Evolutionary conservation across 257 asterid genomes (phyloP), one percentile per base, ranked within the genome.

Genomic region (Capsicum baccatum): DNA sequence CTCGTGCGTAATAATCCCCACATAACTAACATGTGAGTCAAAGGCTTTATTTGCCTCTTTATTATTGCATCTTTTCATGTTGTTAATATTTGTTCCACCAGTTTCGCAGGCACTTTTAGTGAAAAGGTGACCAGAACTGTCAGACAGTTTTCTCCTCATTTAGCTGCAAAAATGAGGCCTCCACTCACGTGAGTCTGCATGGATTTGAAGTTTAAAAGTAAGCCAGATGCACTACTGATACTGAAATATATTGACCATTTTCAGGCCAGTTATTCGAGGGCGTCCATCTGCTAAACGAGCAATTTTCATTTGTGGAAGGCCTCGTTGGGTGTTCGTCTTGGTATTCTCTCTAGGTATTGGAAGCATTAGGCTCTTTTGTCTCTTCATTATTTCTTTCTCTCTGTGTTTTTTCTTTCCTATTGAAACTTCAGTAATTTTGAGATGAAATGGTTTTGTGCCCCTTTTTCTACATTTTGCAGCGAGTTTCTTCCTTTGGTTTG

Each of bases 161-260:
- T 94, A 78, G 99, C 99, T 85, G 98, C 99, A 88, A 96, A 96
- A 91, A 93, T 96, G 98, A 94, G 99, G 88, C 99, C 99, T 64
- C 91, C 93, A 73, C 98, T 91, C 35, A 94, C 97, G 99, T 94
- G 84, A 89, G 98, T 88, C 58, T 60, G 37, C 66, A 26, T 54
- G 2, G 39, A 67, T 83, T 35, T 82, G 82, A 47, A 56, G 50
- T 44, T 81, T 57, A 63, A 78, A 33, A 55, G 66, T 56, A 44
- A 86, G 79, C 62, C 35, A 74, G 73, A 47, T 70, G 86, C 79
- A 80, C 68, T 54, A 83, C 71, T 86, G 66, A 78, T 78, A 1
- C 66, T 78, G 84, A 79, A 80, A 47, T 71, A 81, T 87, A 44
- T 50, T 90, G 55, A 87, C 85, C 83, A 71, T 62, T 84, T 84